Evolutionary conservation across 2,329 filamentous ascomycete genomes (phyloP).

Genomic region (Fusarium vanettenii): DNA sequence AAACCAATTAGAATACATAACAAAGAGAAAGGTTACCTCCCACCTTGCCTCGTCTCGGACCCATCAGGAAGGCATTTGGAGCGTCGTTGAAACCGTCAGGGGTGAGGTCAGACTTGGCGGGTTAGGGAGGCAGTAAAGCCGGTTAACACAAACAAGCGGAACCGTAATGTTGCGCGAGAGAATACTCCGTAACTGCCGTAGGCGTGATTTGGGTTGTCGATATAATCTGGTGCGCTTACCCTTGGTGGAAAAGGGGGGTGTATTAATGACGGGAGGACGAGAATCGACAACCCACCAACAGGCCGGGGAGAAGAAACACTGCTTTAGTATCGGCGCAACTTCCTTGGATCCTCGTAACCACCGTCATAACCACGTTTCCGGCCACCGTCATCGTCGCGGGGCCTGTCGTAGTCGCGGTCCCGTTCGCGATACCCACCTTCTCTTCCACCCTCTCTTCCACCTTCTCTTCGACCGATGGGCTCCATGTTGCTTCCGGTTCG

Average conservation of each 20-base stretch:
- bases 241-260: slow-evolving; percentile 35
- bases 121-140: slow-evolving; percentile 15
- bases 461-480: slow-evolving; percentile 77
- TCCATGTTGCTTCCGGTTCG: slow-evolving; percentile 84
- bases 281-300: slow-evolving; percentile 42
- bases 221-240: slow-evolving; percentile 27
- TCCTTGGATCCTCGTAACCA: slow-evolving; percentile 81
- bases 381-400: slow-evolving; percentile 65
- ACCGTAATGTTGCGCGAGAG: neutral
- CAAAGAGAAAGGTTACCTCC: slow-evolving; percentile 39
- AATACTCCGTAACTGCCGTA: neutral
- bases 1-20: slow-evolving; percentile 47
- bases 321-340: slow-evolving; percentile 70
- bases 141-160: neutral
- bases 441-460: slow-evolving; percentile 56
- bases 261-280: slow-evolving; percentile 33
- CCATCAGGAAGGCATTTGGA: slow-evolving; percentile 9
- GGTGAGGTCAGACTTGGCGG: slow-evolving; percentile 7
- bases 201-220: slow-evolving; percentile 14
- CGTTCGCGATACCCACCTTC: slow-evolving; percentile 67
- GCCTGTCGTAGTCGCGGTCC: slow-evolving; percentile 65
- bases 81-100: neutral
- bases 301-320: slow-evolving; percentile 9
- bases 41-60: slow-evolving; percentile 25
- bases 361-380: slow-evolving; percentile 81